A percentile compares a stretch with the other conserved stretches of the same genome.
Conservation (phyloP, 2,329 filamentous ascomycete genomes). For the Trichoderma koningii region DNA sequence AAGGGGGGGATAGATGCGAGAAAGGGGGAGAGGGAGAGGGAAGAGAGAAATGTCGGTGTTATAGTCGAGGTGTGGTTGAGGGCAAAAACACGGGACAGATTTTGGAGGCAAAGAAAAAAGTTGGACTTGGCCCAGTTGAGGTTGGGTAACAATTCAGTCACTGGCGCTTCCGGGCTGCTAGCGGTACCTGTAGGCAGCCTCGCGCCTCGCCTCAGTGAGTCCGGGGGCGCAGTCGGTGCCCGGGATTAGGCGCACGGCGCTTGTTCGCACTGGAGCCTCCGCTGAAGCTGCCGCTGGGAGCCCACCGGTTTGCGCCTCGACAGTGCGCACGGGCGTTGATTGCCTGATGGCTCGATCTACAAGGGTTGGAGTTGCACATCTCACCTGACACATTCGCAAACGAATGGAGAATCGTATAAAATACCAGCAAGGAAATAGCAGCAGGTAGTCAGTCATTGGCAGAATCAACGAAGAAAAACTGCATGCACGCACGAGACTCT, state of each 20-base stretch:
- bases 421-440: neutral
- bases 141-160: conserved; percentile 19
- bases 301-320: conserved; percentile 23
- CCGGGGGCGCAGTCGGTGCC: neutral
- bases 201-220: too few species aligned
- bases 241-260: neutral
- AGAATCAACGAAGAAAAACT: neutral
- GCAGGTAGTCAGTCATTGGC: neutral
- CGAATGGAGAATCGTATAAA: neutral
- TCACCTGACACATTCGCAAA: neutral
- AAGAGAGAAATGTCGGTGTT: neutral
- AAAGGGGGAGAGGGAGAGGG: neutral
- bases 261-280: conserved; percentile 17
- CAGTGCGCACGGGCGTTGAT: conserved; percentile 12
- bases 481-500: neutral
- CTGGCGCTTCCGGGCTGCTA: conserved; percentile 3
- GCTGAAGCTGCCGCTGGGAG: neutral
- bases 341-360: neutral
- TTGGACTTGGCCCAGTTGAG: conserved; percentile 3
- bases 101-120: conserved; percentile 12
- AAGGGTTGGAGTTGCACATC: neutral
- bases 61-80: neutral
- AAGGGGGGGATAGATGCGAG: neutral
- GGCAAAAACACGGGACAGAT: neutral
- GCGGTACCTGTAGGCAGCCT: too few species aligned